Base-by-base conservation (phyloP, 805 yeast genomes). In the Yarrowia osloensis region DNA sequence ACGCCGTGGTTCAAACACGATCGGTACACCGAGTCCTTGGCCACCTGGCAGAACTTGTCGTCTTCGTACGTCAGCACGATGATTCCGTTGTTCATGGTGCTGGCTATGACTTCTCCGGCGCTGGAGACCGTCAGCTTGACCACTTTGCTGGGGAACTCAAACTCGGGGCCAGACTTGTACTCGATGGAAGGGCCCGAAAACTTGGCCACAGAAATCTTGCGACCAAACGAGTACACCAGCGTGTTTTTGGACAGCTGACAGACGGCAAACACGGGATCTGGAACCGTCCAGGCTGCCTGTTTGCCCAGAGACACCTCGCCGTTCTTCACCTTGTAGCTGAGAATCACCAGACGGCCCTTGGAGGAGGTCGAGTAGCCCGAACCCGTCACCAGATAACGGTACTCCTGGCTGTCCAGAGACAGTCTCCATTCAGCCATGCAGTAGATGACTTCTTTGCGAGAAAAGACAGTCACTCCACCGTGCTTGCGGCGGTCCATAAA, bases 271-370 rank as follows among this genome's bases (percentile, higher is more conserved):
- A 61, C 66, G n/a, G 66, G 39, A 12, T 61, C 66, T 1, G 54
- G 52, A 13, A 61, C 66, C 4, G 66, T 61, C 66, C 66, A 61
- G 2, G 66, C 54, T 4, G 66, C 66, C n/a, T 61, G 66, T 22
- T 61, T 61, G 33, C 66, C 66, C 13, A 61, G 44, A 22, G 66
- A 61, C 13, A 61, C 44, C 8, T 31, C 54, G 13, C 54, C 66
- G 33, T 29, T 42, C 33, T 35, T 46, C 22, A 61, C 40, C 22
- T 46, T 44, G 54, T 61, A 61, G 44, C 44, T 31, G 44, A 61
- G 39, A 22, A 61, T 61, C 8, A 24, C 40, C 1, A 61, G 42
- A 22, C 66, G 29, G 22, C 66, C 66, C 22, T 61, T 61, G 17
- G 54, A 1, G 2, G 44, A 44, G 0, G 54, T 31, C 0, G 52